Evolutionary conservation across 2,329 filamentous ascomycete genomes (phyloP).

Genomic region (Penicillium glabrum): DNA sequence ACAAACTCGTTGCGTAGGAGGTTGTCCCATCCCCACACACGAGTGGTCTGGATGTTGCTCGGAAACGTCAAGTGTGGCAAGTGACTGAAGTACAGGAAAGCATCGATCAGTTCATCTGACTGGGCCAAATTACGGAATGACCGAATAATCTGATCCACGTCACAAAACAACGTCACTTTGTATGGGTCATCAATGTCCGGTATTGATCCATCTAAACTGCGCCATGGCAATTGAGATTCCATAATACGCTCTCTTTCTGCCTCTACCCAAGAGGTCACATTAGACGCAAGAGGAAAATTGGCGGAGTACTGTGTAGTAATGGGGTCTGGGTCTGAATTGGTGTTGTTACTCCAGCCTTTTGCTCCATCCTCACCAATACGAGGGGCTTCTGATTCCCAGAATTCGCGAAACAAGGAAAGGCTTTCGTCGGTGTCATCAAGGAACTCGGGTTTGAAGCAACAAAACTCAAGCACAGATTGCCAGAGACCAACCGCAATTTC

Average conservation of each 20-base stretch:
- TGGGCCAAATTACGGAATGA: slow-evolving; percentile 32
- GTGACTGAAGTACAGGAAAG: slow-evolving; percentile 68
- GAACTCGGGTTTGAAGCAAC: slow-evolving; percentile 55
- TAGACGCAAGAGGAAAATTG: slow-evolving; percentile 22
- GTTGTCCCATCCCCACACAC: slow-evolving; percentile 51
- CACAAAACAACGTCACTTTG: slow-evolving; percentile 75
- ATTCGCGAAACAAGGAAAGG: slow-evolving; percentile 60
- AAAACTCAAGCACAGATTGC: slow-evolving; percentile 78
- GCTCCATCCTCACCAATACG: slow-evolving; percentile 74
- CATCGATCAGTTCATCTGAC: slow-evolving; percentile 59
- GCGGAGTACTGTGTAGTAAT: slow-evolving; percentile 24
- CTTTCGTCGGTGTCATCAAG: slow-evolving; percentile 12
- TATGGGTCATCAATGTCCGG: slow-evolving; percentile 76
- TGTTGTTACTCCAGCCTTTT: slow-evolving; percentile 62
- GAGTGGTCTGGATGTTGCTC: slow-evolving; percentile 24
- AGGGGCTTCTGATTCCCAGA: slow-evolving; percentile 83
- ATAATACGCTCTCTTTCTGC: slow-evolving; percentile 55
- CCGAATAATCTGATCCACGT: slow-evolving; percentile 65
- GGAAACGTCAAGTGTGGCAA: slow-evolving; percentile 55
- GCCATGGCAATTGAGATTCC: slow-evolving; percentile 63
- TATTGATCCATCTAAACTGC: slow-evolving; percentile 66
- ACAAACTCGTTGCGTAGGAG: slow-evolving; percentile 51
- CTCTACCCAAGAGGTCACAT: slow-evolving; percentile 48
- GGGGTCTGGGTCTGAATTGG: slow-evolving; percentile 33
- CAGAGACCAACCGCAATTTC: slow-evolving; percentile 77